Percentiles rank a stretch among this genome's conserved stretches.
Conservation (phyloP, 371 early-diverging fungal genomes). For the Syncephalastrum racemosum region DNA sequence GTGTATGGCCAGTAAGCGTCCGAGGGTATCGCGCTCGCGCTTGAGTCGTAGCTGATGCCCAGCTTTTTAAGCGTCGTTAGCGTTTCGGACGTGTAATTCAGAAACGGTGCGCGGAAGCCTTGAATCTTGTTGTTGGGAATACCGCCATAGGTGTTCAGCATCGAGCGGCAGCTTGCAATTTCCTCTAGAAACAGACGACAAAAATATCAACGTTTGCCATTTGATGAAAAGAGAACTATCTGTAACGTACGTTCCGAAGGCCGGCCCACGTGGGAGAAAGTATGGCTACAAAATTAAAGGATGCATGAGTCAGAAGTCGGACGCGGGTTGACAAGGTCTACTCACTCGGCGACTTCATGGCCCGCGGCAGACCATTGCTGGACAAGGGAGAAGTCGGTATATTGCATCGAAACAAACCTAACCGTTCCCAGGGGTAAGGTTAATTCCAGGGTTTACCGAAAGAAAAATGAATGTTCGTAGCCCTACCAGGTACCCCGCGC, state of each 20-base stretch:
- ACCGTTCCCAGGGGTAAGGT: not conserved
- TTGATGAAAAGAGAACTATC: too few relatives aligned
- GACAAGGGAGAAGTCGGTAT: constrained; percentile 64
- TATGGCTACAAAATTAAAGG: constrained; percentile 40
- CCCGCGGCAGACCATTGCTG: constrained; percentile 72
- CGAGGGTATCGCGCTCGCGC: constrained; percentile 47
- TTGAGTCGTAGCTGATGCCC: constrained; percentile 66
- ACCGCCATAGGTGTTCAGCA: constrained; percentile 63
- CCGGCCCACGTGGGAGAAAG: constrained; percentile 60
- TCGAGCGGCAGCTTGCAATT: constrained; percentile 48
- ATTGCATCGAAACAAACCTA: constrained; percentile 62
- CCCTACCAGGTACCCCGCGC: constrained; percentile 50
- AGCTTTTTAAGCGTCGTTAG: constrained; percentile 48
- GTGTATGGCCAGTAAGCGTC: constrained; percentile 74
- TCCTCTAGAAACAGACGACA: constrained; percentile 33
- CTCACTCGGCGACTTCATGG: constrained; percentile 63
- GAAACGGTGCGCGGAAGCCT: constrained; percentile 72
- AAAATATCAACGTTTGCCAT: too few relatives aligned
- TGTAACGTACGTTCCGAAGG: constrained; percentile 40
- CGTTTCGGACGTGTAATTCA: constrained; percentile 60
- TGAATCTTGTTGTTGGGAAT: constrained; percentile 62
- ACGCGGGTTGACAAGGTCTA: not conserved
- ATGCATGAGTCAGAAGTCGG: not conserved
- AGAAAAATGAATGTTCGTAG: not conserved
- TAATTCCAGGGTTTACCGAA: not conserved